phyloP scores from a whole-genome alignment of 257 asterid genomes.

The Solanum pinnatisectum region DNA sequence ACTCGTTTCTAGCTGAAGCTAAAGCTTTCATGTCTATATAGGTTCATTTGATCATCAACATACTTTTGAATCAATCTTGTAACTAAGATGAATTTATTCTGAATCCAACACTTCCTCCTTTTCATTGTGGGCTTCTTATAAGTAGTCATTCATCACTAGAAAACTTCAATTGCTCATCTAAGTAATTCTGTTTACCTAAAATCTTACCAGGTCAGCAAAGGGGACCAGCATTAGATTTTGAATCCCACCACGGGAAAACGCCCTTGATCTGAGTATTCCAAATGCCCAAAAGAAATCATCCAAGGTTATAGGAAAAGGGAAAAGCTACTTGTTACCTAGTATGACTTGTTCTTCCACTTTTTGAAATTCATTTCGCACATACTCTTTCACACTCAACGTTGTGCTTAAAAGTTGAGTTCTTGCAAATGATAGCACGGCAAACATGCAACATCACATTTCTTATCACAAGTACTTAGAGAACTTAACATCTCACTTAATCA shows the following conservation, averaged over 20 bases:
- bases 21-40: not conserved
- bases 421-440: conserved; percentile 15
- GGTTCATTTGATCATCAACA: not conserved
- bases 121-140: not conserved
- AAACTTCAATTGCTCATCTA: not conserved
- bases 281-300: conserved; percentile 97
- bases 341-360: conserved; percentile 66
- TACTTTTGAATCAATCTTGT: not conserved
- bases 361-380: conserved; percentile 59
- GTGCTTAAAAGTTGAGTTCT: conserved; percentile 90
- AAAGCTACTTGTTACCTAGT: conserved; percentile 68
- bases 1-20: not conserved
- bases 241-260: conserved; percentile 71
- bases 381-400: conserved; percentile 78
- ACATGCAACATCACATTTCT: not conserved
- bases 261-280: conserved; percentile 92
- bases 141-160: not conserved
- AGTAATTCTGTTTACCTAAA: not conserved
- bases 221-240: conserved; percentile 85
- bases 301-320: conserved; percentile 58
- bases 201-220: conserved; percentile 81
- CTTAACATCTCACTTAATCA: not conserved
- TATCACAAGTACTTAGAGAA: not conserved
- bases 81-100: not conserved
- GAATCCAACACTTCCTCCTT: not conserved